Evolutionary conservation across 306 rosid species (phyloP).

Genomic region (Castanea sativa): DNA sequence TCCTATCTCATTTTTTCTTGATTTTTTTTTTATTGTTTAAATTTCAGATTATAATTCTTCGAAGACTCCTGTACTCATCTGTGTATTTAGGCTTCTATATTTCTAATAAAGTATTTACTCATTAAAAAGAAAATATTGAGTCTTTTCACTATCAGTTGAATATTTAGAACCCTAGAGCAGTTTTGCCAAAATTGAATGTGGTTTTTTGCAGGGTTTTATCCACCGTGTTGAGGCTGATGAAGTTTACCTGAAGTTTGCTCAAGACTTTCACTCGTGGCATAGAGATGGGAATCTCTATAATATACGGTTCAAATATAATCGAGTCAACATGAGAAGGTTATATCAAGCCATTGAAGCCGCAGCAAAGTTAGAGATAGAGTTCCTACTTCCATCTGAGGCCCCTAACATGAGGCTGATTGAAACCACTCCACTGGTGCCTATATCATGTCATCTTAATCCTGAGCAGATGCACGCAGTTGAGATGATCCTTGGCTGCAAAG

Average conservation of each 20-base stretch:
- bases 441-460: constrained; percentile 55
- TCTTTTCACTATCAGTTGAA: not conserved
- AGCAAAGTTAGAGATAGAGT: constrained; percentile 36
- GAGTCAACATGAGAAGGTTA: constrained; percentile 72
- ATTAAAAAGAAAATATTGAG: not conserved
- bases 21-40: no score
- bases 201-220: constrained; percentile 61
- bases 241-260: constrained; percentile 57
- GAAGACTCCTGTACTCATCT: no score
- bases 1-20: no score
- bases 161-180: not conserved
- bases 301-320: constrained; percentile 68
- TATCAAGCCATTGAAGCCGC: constrained; percentile 74
- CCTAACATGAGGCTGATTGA: constrained; percentile 45
- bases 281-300: constrained; percentile 49
- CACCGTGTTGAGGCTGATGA: constrained; percentile 88
- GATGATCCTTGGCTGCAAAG: constrained; percentile 81
- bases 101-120: no score
- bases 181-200: not conserved
- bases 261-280: constrained; percentile 48
- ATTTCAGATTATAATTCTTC: no score
- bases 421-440: constrained; percentile 47
- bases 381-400: constrained; percentile 59
- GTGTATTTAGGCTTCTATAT: no score
- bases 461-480: constrained; percentile 59